Evolutionary conservation across 2,329 filamentous ascomycete genomes (phyloP), one percentile per base, ranked within the genome.

Genomic region (Apiospora pterosperma): DNA sequence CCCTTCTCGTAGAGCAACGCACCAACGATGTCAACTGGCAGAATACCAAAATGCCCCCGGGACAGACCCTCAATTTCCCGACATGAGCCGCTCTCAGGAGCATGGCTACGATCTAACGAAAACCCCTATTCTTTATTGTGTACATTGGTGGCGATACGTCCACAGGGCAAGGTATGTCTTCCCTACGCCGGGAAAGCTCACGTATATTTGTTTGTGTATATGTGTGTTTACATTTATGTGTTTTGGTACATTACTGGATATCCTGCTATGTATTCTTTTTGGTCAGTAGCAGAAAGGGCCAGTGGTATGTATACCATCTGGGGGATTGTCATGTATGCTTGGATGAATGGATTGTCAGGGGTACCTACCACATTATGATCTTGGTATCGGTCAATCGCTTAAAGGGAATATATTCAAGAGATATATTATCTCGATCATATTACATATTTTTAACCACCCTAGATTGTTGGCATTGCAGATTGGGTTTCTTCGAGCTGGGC

Each of bases 21-120:
- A 69, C 68, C 8, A 73, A 67, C 31, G 74, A 77, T 59, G 68
- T 69, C 62, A 78, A 78, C 66, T 78, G 76, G 76, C 70, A 72
- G 44, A 75, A 77, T 34, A 71, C 69, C 41, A 66, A 69, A 34
- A 76, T 78, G 44, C 77, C 77, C 12, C 64, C 69, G 0, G 77
- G 77, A 8, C 76, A 77, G 68, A 66, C 62, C 6, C 68, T 77
- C 36, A 64, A 74, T 61, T 78, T 78, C 60, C 73, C 72, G 14
- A 75, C 70, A 19, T 73, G 66, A 55, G 3, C 28, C n/a, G 12
- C 23, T 25, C 2, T 16, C 3, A 8, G 5, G 1, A 19, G 11
- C 5, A 28, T 5, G 48, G 7, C 4, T 55, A 55, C 7, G 48
- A 55, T 34, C 12, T 34, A 34, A n/a, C 25, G 25, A 52, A 14